A percentile compares a stretch with the other conserved stretches of the same genome.
These are phyloP conservation scores for Starmera stellimalicola DNA, from an alignment of 1,139 yeast species.

Conservation along the genomic window DNA sequence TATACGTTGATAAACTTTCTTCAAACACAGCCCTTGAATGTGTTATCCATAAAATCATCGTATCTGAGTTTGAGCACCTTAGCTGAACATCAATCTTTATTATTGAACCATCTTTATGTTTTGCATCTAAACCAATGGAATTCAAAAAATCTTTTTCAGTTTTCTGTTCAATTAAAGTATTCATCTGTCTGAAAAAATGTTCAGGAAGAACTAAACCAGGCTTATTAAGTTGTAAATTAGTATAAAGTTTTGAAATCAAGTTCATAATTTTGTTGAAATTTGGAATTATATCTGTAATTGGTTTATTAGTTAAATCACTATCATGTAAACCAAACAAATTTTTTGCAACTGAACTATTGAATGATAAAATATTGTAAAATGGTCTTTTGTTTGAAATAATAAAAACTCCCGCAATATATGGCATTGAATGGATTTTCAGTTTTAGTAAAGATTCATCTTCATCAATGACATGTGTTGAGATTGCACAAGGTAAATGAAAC, in stretches of 20 bases:
- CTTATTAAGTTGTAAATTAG: slow-evolving; percentile 24
- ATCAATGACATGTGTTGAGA: slow-evolving; percentile 51
- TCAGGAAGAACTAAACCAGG: slow-evolving; percentile 70
- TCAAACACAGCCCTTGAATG: slow-evolving; percentile 46
- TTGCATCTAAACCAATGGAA: slow-evolving; percentile 58
- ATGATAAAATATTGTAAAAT: slow-evolving; percentile 42
- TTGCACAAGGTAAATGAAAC: slow-evolving; percentile 55
- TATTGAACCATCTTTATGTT: slow-evolving; percentile 58
- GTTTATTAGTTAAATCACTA: slow-evolving; percentile 39
- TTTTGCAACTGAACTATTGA: slow-evolving; percentile 71
- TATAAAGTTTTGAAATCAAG: slow-evolving; percentile 36
- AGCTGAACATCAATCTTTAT: slow-evolving; percentile 72
- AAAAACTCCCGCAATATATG: slow-evolving; percentile 82
- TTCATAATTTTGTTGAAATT: slow-evolving; percentile 46
- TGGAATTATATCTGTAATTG: slow-evolving; percentile 56
- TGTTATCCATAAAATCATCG: slow-evolving; percentile 78
- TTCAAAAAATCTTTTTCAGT: slow-evolving; percentile 41
- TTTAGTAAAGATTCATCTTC: slow-evolving; percentile 34
- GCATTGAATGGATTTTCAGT: slow-evolving; percentile 63
- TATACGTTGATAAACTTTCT: slow-evolving; percentile 6
- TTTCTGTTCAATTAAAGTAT: slow-evolving; percentile 23
- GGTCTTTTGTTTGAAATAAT: slow-evolving; percentile 41
- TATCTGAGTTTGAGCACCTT: slow-evolving; percentile 52
- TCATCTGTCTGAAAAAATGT: slow-evolving; percentile 68
- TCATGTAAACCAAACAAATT: slow-evolving; percentile 62